Evolutionary conservation across 768 basidiomycete species (phyloP), one percentile per base, ranked within the genome.

Genomic region (Mycena filopes): DNA sequence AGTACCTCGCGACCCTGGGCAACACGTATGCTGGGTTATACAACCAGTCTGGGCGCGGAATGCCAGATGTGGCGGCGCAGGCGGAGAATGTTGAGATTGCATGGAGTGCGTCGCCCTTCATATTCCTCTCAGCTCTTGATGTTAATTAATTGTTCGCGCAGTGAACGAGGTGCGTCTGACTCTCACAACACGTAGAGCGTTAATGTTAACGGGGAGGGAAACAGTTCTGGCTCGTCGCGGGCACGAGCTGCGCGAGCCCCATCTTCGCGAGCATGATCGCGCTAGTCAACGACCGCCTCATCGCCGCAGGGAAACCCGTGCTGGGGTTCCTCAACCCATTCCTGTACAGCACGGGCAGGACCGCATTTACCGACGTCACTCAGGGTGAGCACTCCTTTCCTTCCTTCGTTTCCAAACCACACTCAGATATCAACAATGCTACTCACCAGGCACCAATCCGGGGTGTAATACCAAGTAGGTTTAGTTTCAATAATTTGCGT

Each of bases 161-260:
- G 58, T 20, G 51, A 38, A 33, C 41, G 33, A 40, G 47, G 58
- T 55, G 28, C 21, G 41, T 58, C 50, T 12, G 15, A 23, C 42
- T 53, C 50, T 15, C 2, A n/a, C n/a, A n/a, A n/a, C n/a, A n/a
- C n/a, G n/a, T n/a, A n/a, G n/a, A n/a, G n/a, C n/a, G n/a, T n/a
- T n/a, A n/a, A n/a, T n/a, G n/a, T n/a, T n/a, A n/a, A n/a, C n/a
- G 13, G 18, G 11, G 18, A n/a, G 11, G 13, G 20, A 29, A 18
- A n/a, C 21, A 63, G 61, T 48, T 63, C 46, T 60, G 54, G 53
- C 59, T 66, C 2, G 71, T 79, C 29, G 74, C 55, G 1, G 86
- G 86, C 38, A 86, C 85, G 4, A 84, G 82, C 20, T 78, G 78
- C 9, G 31, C 83, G 0, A 50, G 79, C 20, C 85, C 85, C 1